Conservation (phyloP, 1,139 yeast genomes). For the Hemisphaericaspora subhashii region DNA sequence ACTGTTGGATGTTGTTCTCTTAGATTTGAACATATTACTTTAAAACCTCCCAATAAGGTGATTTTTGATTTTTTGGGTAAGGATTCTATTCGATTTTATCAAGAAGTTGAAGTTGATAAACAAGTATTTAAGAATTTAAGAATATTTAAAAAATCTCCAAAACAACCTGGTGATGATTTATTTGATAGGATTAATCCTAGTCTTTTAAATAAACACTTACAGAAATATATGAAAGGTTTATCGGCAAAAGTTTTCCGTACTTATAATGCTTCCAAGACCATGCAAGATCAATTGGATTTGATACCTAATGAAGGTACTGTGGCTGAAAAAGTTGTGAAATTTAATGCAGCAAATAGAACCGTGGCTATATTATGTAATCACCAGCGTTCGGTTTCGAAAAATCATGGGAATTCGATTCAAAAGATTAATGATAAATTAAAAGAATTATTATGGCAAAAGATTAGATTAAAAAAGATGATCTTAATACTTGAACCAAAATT, state of each 20-base stretch:
- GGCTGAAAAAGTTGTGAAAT: conserved; percentile 81
- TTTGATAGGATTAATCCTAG: conserved; percentile 89
- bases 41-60: conserved; percentile 83
- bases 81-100: conserved; percentile 89
- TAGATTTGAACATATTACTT: conserved; percentile 82
- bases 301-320: conserved; percentile 84
- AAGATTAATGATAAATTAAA: conserved; percentile 74
- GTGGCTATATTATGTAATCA: conserved; percentile 97
- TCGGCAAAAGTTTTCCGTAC: conserved; percentile 98
- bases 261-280: conserved; percentile 91
- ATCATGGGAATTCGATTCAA: conserved; percentile 77
- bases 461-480: conserved; percentile 70
- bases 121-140: conserved; percentile 88
- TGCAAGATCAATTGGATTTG: conserved; percentile 90
- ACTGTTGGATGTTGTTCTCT: conserved; percentile 97
- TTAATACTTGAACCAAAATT: conserved; percentile 60
- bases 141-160: conserved; percentile 84
- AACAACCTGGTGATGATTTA: conserved; percentile 86
- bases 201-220: conserved; percentile 80
- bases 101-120: conserved; percentile 85
- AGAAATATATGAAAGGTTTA: conserved; percentile 86
- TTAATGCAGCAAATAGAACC: conserved; percentile 92
- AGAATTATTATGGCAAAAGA: conserved; percentile 83
- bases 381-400: conserved; percentile 88
- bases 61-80: conserved; percentile 96